phyloP scores from a whole-genome alignment of 2,329 filamentous ascomycete genomes.

The Cordyceps farinosa region DNA sequence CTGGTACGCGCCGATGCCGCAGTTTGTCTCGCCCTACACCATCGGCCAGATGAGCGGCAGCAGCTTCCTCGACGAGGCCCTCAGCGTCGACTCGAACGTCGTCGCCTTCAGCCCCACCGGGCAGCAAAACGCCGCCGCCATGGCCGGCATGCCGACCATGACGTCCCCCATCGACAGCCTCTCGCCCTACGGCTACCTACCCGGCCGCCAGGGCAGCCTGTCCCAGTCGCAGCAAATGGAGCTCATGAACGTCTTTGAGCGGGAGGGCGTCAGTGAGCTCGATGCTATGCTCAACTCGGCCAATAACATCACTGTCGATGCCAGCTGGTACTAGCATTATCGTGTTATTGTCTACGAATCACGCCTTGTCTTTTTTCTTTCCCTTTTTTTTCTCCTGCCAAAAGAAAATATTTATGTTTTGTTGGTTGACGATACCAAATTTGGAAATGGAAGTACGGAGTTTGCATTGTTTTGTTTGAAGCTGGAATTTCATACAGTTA shows the following conservation, averaged over 20 bases:
- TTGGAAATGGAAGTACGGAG: not conserved
- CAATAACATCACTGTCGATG: slow-evolving; percentile 26
- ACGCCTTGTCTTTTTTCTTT: not conserved
- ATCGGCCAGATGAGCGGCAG: slow-evolving; percentile 41
- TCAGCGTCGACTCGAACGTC: slow-evolving; percentile 27
- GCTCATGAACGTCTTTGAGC: slow-evolving; percentile 76
- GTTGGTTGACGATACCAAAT: not conserved
- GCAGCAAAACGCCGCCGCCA: slow-evolving; percentile 4
- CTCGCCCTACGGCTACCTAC: slow-evolving; percentile 26
- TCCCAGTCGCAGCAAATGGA: slow-evolving; percentile 80
- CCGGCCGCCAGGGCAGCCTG: slow-evolving; percentile 62
- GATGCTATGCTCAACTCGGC: slow-evolving; percentile 53
- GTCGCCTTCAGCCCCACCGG: slow-evolving; percentile 30
- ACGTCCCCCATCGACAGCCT: slow-evolving; percentile 16
- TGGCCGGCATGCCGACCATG: slow-evolving; percentile 30
- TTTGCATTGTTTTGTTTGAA: not conserved
- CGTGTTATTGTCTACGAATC: not conserved
- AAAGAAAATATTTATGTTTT: not conserved
- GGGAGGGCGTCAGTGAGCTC: slow-evolving; percentile 60
- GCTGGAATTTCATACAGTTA: not conserved
- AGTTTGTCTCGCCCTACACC: slow-evolving; percentile 51
- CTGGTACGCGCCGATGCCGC: slow-evolving; percentile 53
- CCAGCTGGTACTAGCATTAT: slow-evolving; percentile 31
- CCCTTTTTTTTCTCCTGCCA: too few relatives aligned
- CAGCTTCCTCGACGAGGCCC: slow-evolving; percentile 38